Conservation (phyloP, 2,329 filamentous ascomycete genomes). For the Sporothrix brasiliensis region DNA sequence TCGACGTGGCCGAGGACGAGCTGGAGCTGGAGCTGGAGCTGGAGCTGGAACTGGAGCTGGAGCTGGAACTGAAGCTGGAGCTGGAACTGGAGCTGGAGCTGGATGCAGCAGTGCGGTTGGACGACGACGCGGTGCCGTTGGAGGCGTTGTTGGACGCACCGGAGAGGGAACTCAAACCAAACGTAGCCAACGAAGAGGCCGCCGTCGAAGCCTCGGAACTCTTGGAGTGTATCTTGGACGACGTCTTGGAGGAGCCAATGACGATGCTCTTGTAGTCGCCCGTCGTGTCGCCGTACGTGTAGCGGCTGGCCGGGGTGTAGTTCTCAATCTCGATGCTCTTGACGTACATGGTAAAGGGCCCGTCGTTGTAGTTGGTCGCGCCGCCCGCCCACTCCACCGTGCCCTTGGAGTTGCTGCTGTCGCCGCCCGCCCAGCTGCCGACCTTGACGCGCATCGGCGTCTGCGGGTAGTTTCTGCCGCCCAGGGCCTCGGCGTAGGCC, state of each 20-base stretch:
- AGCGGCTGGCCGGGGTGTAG: conserved; percentile 28
- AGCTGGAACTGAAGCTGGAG: no score
- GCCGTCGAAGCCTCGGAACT: no score
- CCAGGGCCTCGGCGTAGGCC: conserved; percentile 50
- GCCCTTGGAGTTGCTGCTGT: conserved; percentile 29
- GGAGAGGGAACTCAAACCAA: neutral
- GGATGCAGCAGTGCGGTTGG: conserved; percentile 16
- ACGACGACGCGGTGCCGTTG: conserved; percentile 10
- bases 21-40: neutral
- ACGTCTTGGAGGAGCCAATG: conserved; percentile 1
- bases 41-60: no score
- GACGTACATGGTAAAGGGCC: conserved; percentile 33
- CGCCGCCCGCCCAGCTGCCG: conserved; percentile 49
- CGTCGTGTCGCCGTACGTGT: conserved; percentile 31
- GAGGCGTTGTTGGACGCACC: neutral
- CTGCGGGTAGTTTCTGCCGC: conserved; percentile 57
- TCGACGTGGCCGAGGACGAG: neutral
- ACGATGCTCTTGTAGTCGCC: conserved; percentile 32
- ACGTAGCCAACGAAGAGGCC: neutral
- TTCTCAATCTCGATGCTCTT: conserved; percentile 33
- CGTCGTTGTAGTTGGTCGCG: conserved; percentile 30
- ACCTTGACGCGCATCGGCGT: conserved; percentile 58
- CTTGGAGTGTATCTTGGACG: neutral
- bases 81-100: no score
- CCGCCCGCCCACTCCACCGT: conserved; percentile 35